Conservation (phyloP, 1,284 basidiomycete species). For the Fomitopsis palustris region DNA sequence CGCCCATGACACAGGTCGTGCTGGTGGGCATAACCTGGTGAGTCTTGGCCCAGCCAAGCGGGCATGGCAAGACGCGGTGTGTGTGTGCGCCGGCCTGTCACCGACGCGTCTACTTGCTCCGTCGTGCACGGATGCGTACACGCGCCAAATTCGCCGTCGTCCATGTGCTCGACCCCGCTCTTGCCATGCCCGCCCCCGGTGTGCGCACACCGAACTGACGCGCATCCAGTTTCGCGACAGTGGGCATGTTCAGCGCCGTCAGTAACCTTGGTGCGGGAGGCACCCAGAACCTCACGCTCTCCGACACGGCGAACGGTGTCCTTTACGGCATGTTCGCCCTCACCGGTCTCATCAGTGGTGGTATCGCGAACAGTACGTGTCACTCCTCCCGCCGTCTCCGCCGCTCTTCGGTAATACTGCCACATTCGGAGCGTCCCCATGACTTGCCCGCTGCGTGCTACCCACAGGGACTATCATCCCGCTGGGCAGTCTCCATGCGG, state of each 20-base stretch:
- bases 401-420: too few relatives aligned
- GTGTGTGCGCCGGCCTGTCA: neutral
- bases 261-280: conserved; percentile 46
- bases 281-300: conserved; percentile 37
- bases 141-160: too few relatives aligned
- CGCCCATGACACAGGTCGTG: conserved; percentile 39
- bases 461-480: too few relatives aligned
- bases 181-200: neutral
- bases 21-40: conserved; percentile 42
- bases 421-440: too few relatives aligned
- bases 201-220: neutral
- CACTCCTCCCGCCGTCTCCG: neutral
- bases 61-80: neutral
- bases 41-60: conserved; percentile 10
- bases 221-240: conserved; percentile 33
- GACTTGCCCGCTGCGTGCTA: too few relatives aligned
- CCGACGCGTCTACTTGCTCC: conserved; percentile 5
- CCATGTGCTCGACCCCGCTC: neutral
- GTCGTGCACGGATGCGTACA: conserved; percentile 19
- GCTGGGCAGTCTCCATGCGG: too few relatives aligned
- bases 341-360: conserved; percentile 44
- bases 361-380: conserved; percentile 43
- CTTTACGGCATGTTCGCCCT: conserved; percentile 44
- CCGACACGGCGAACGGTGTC: conserved; percentile 40
- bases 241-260: conserved; percentile 51